phyloP scores from a whole-genome alignment of 306 rosid species.

The Mimosa pudica region DNA sequence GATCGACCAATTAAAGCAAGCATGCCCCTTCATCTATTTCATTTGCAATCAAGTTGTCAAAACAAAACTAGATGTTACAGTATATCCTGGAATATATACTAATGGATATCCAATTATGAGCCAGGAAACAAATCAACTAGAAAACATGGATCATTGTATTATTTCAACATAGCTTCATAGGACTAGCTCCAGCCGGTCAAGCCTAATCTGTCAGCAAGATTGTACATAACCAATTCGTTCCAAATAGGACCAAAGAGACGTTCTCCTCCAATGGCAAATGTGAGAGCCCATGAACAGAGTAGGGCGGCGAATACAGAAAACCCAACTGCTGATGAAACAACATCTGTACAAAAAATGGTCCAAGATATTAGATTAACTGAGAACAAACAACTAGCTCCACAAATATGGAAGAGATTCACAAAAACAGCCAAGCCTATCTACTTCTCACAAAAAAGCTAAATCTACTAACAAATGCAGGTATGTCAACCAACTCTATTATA shows the following conservation, averaged over 20 bases:
- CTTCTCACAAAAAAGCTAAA: slow-evolving; percentile 21
- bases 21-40: background rate
- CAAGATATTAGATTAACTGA: slow-evolving; percentile 26
- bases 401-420: slow-evolving; percentile 23
- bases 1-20: background rate
- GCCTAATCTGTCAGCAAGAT: slow-evolving; percentile 85
- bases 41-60: background rate
- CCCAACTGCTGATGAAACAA: slow-evolving; percentile 76
- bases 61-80: background rate
- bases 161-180: slow-evolving; percentile 4
- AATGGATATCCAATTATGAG: slow-evolving; percentile 3
- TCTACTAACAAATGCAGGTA: slow-evolving; percentile 1
- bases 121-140: slow-evolving; percentile 22
- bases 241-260: slow-evolving; percentile 80
- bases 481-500: background rate
- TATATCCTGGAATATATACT: slow-evolving; percentile 18
- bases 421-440: slow-evolving; percentile 8
- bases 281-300: slow-evolving; percentile 82
- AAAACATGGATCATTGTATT: slow-evolving; percentile 7
- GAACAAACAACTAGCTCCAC: slow-evolving; percentile 4
- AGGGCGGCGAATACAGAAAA: slow-evolving; percentile 57
- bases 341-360: slow-evolving; percentile 47
- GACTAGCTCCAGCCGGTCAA: slow-evolving; percentile 79
- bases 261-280: slow-evolving; percentile 84
- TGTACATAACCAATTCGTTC: slow-evolving; percentile 86